Evolutionary conservation across 306 rosid genomes (phyloP).

Genomic region (Herpetospermum pedunculosum): DNA sequence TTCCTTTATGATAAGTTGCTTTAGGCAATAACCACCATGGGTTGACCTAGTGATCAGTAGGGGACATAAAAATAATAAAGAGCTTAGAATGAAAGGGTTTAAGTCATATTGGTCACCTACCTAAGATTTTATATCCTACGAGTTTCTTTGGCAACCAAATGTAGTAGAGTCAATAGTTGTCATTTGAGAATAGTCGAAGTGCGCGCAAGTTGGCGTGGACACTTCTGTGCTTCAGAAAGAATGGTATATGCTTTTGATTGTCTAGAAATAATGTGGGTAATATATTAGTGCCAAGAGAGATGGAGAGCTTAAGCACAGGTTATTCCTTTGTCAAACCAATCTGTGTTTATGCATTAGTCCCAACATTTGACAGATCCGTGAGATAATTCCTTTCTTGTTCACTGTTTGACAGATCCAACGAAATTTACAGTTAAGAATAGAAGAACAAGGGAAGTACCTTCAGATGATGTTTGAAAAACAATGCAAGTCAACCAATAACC

Average conservation of each 20-base stretch:
- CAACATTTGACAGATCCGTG: neutral
- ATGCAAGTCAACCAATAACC: slow-evolving; percentile 30
- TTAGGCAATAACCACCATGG: too few species aligned
- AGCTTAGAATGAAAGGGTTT: too few species aligned
- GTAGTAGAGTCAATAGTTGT: too few species aligned
- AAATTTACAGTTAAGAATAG: slow-evolving; percentile 88
- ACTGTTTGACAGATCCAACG: slow-evolving; percentile 56
- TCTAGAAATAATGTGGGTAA: neutral
- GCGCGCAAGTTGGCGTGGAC: too few species aligned
- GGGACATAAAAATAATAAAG: too few species aligned
- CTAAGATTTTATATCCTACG: too few species aligned
- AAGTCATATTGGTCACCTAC: too few species aligned
- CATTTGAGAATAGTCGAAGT: too few species aligned
- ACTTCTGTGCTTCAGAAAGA: neutral
- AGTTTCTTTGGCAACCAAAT: too few species aligned
- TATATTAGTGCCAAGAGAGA: neutral
- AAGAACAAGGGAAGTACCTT: slow-evolving; percentile 91
- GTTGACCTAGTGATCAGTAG: too few species aligned
- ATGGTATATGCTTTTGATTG: neutral
- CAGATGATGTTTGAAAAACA: slow-evolving; percentile 98
- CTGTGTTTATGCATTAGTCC: neutral
- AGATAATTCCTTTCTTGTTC: neutral
- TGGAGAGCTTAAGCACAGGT: neutral
- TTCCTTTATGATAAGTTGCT: neutral
- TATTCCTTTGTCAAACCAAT: neutral